These are phyloP conservation scores for Picea glauca DNA, from an alignment of 75 land plant genomes.

Conservation along the genomic window DNA sequence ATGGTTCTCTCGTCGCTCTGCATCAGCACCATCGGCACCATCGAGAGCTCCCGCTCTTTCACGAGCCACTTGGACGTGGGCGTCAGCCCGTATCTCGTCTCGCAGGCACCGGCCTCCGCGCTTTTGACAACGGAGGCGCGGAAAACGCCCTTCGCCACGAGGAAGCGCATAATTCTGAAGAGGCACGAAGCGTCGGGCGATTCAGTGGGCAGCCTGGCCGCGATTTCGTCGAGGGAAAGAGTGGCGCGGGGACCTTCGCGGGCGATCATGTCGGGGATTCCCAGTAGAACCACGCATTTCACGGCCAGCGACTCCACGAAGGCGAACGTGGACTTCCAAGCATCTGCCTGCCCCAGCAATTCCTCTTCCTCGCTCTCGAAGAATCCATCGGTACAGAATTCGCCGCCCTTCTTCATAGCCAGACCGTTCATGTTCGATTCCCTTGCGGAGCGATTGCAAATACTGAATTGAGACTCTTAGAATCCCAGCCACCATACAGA, in stretches of 20 bases:
- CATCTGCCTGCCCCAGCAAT: background rate
- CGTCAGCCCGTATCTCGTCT: conserved; percentile 24
- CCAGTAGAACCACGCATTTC: conserved; percentile 37
- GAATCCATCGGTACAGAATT: background rate
- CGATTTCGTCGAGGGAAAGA: conserved; percentile 16
- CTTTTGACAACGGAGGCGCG: background rate
- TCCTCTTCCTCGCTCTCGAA: conserved; percentile 14
- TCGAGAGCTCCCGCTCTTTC: background rate
- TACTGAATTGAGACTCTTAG: too few species aligned
- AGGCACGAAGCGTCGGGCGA: conserved; percentile 26
- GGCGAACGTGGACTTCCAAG: conserved; percentile 30
- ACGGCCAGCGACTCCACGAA: conserved; percentile 21
- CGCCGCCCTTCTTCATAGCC: too few species aligned
- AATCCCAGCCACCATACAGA: too few species aligned
- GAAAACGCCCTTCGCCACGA: conserved; percentile 31
- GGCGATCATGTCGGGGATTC: conserved; percentile 36
- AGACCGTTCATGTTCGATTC: background rate
- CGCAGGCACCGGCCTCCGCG: background rate
- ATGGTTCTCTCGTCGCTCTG: conserved; percentile 12
- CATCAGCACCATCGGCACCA: conserved; percentile 25
- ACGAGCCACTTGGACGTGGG: conserved; percentile 31
- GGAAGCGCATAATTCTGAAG: conserved; percentile 45
- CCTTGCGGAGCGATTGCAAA: too few species aligned
- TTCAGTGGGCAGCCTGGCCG: conserved; percentile 4
- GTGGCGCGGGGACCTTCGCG: conserved; percentile 22